Base-by-base conservation (phyloP, 331 rosid species). In the Arachis monticola region DNA sequence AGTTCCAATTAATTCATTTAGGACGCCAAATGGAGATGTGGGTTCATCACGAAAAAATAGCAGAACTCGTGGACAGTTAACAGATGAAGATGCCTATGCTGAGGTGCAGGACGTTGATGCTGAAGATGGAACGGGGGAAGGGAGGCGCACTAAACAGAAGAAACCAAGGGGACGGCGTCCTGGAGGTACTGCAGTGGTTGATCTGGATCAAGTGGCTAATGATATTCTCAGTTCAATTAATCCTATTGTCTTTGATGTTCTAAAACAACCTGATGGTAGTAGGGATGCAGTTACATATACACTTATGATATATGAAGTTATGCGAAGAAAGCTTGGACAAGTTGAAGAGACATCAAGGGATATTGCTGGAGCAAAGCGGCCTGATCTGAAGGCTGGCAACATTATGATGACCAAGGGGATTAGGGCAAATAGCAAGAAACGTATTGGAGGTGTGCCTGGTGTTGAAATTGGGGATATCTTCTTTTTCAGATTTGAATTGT, bases 401-500 rank as follows among this genome's bases (percentile, higher is more conserved):
- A 50, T 88, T 66, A 78, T 93, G 84, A 74, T 91, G 92, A 85
- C 72, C 57, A 93, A 91, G 91, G 98, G 98, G 67, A 10, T 93
- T 41, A 87, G 98, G 35, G 58, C 88, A 69, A 93, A 91, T 78
- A 45, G 74, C 74, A 87, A 80, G 80, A 91, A 84, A 80, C 86
- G 83, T 53, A 75, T 85, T 67, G 98, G 98, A 67, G 8, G 8
- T 60, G 97, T 89, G 70, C 93, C 92, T 46, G 98, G 98, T 77
- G 96, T 91, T 72, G 92, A 88, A 62, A 35, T 91, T 70, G 98
- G 98, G 67, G 98, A 93, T 87, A 89, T 91, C 74, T 93, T 85
- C 96, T 91, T 71, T 80, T 93, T 89, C 69, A 81, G 98, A 76
- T 86, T 93, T 83, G 98, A 93, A 65, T 10, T 93, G 83, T 91